Evolutionary conservation across 805 yeast species (phyloP), one percentile per base, ranked within the genome.

Genomic region (Allodekkera sacchari): DNA sequence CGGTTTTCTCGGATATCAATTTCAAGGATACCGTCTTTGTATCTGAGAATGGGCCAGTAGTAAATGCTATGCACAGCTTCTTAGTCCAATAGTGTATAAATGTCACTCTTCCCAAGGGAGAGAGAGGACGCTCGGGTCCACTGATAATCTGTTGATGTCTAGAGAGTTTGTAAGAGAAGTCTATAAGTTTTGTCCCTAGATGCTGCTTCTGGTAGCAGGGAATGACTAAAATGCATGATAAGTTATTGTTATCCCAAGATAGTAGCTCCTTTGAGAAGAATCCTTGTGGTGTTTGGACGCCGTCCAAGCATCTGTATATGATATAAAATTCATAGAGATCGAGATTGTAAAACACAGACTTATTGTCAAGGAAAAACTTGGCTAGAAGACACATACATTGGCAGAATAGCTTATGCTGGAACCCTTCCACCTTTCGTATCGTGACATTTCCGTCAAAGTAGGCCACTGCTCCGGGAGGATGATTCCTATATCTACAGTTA

Each of bases 111-210:
- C 98, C 98, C 54, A 77, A 82, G 0, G 80, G 78, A 5, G 95
- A 82, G 7, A 92, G 59, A 1, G 98, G 98, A 41, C 76, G 69
- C 51, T 92, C 98, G 0, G 98, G 98, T 0, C 96, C 94, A 37
- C 95, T 85, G 2, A 71, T 55, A 14, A 62, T 44, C 19, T 72
- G 74, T 26, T 82, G 83, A 11, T 66, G 68, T 24, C 72, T 61
- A 0, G 95, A 84, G 14, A 88, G 52, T 19, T 68, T 76, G 49
- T 89, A 92, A 23, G 94, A 83, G 43, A 85, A 83, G 38, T 84
- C 84, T 11, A 92, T 83, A 24, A 92, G 52, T 8, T 84, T 61
- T 5, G 84, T 74, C 0, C 97, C 98, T 17, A 88, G 53, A 6
- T 74, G 78, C 25, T 69, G 67, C 36, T 84, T 64, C 52, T 89